These are phyloP conservation scores for Cutaneotrichosporon spelunceum DNA, from an alignment of 1,284 basidiomycete genomes.

Conservation along the genomic window DNA sequence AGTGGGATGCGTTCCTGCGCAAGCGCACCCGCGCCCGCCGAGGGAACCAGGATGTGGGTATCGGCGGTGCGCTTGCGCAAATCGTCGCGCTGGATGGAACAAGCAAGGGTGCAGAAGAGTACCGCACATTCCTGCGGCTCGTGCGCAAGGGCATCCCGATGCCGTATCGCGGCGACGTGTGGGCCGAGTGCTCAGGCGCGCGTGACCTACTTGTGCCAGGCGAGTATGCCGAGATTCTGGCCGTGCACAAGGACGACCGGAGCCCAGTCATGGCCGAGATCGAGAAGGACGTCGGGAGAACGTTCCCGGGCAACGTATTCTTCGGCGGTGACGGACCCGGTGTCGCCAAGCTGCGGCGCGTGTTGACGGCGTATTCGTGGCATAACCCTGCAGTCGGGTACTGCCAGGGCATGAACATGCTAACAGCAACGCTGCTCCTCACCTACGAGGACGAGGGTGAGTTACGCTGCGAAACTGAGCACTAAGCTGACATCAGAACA, in stretches of 20 bases:
- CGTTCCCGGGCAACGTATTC: conserved; percentile 94
- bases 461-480: background rate
- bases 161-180: conserved; percentile 75
- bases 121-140: conserved; percentile 72
- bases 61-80: conserved; percentile 19
- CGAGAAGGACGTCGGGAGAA: conserved; percentile 85
- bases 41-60: conserved; percentile 21
- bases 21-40: conserved; percentile 9
- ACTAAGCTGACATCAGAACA: conserved; percentile 65
- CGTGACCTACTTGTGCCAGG: conserved; percentile 90
- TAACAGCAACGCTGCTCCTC: conserved; percentile 88
- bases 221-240: conserved; percentile 77
- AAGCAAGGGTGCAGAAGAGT: conserved; percentile 66
- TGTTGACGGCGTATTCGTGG: conserved; percentile 85
- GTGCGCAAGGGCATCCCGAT: conserved; percentile 83
- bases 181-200: conserved; percentile 79
- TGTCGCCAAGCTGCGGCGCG: conserved; percentile 82
- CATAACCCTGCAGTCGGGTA: conserved; percentile 82
- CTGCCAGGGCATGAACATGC: conserved; percentile 85
- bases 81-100: conserved; percentile 54
- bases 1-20: conserved; percentile 86
- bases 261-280: conserved; percentile 72
- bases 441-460: conserved; percentile 64
- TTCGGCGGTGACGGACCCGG: conserved; percentile 81
- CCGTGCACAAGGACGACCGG: conserved; percentile 57